Conservation (phyloP, 495 filamentous ascomycete genomes). For the Neurospora tetrasperma region DNA sequence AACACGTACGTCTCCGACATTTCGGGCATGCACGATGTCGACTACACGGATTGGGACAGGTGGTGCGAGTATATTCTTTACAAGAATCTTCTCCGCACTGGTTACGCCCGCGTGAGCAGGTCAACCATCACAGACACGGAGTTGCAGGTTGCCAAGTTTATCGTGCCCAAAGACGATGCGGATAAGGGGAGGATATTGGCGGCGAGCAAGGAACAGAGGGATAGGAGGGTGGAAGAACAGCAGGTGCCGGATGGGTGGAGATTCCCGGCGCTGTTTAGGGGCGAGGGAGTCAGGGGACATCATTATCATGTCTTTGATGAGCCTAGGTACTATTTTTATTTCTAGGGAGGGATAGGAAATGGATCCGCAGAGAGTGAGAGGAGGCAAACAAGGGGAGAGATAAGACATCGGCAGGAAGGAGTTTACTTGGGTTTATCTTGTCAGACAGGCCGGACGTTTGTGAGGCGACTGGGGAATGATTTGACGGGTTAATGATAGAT, state of each 20-base stretch:
- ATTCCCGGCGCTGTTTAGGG: constrained; percentile 83
- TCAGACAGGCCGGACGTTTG: background rate
- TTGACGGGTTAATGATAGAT: background rate
- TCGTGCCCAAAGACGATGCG: constrained; percentile 61
- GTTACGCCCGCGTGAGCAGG: constrained; percentile 82
- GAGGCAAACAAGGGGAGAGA: background rate
- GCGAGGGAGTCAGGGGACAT: constrained; percentile 80
- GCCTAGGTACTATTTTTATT: constrained; percentile 57
- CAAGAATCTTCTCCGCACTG: constrained; percentile 75
- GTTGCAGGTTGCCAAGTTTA: constrained; percentile 93
- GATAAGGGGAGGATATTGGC: constrained; percentile 40
- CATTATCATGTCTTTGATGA: constrained; percentile 93
- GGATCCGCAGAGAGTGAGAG: constrained; percentile 2
- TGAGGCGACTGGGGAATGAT: background rate
- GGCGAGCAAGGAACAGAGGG: constrained; percentile 18
- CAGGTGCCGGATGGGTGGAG: constrained; percentile 64
- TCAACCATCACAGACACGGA: constrained; percentile 96
- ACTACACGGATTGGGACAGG: constrained; percentile 85
- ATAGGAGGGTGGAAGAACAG: constrained; percentile 43
- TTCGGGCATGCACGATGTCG: constrained; percentile 93
- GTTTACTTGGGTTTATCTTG: background rate
- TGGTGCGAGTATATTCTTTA: constrained; percentile 99
- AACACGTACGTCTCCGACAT: constrained; percentile 84
- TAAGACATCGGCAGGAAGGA: background rate
- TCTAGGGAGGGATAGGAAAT: background rate